A percentile compares a stretch with the other conserved stretches of the same genome.
Evolutionary conservation across 116 monocot species (phyloP).

Genomic region (Trichopus zeylanicus): DNA sequence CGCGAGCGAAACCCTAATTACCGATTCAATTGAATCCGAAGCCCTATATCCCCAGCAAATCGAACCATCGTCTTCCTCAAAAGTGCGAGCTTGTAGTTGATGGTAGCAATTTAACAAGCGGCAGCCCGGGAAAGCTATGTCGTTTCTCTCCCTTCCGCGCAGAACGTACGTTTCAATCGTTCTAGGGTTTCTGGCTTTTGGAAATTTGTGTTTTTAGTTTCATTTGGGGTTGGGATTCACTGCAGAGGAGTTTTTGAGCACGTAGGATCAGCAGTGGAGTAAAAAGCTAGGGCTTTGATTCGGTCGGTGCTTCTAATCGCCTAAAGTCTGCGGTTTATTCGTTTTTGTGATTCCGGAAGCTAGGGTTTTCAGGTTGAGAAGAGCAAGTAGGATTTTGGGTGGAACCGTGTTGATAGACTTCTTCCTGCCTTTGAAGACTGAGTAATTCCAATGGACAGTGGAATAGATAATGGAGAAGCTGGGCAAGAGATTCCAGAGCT

Average conservation of each 20-base stretch:
- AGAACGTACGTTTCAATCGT: neutral
- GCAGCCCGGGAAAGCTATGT: neutral
- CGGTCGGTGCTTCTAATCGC: neutral
- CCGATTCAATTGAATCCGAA: neutral
- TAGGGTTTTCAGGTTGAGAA: too few species aligned
- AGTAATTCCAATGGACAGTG: constrained; percentile 20
- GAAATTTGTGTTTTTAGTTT: neutral
- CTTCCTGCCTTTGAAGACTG: neutral
- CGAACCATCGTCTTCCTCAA: too few species aligned
- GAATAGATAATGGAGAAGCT: constrained; percentile 12
- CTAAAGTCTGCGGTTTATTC: neutral
- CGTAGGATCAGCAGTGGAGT: neutral
- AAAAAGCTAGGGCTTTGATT: neutral
- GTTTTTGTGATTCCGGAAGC: too few species aligned
- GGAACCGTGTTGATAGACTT: neutral
- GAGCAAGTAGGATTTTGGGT: neutral
- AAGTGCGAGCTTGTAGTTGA: neutral
- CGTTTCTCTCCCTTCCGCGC: neutral
- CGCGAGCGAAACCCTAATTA: neutral
- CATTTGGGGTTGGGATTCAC: neutral
- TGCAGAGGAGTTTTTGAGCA: neutral
- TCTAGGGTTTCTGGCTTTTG: neutral
- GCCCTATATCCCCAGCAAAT: neutral
- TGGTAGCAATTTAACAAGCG: neutral
- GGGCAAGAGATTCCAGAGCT: constrained; percentile 12